Evolutionary conservation across 2,329 filamentous ascomycete species (phyloP).

Genomic region (Dryadomyces quercivorus): DNA sequence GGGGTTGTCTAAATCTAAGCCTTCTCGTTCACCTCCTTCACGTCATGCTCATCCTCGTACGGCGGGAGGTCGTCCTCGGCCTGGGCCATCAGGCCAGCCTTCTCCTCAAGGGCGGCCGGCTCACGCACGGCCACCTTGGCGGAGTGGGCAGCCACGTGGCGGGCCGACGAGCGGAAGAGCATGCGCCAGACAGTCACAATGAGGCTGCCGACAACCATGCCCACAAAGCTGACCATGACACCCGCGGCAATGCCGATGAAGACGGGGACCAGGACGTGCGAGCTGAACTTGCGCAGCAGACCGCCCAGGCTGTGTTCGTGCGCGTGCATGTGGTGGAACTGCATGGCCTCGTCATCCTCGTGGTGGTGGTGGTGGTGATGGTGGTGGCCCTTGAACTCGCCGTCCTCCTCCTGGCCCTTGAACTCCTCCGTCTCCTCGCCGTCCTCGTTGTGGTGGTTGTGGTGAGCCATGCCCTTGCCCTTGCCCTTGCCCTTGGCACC

Average conservation of each 20-base stretch:
- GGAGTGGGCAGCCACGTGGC: slow-evolving; percentile 15
- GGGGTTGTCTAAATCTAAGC: not conserved
- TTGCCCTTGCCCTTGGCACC: slow-evolving; percentile 12
- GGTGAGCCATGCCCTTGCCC: not conserved
- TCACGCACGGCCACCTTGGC: slow-evolving; percentile 26
- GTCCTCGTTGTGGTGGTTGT: not conserved
- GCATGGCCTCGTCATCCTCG: slow-evolving; percentile 8
- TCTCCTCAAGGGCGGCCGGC: slow-evolving; percentile 30
- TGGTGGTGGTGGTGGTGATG: slow-evolving; percentile 11
- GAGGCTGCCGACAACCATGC: slow-evolving; percentile 52
- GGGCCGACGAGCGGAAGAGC: slow-evolving; percentile 26
- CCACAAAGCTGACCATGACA: slow-evolving; percentile 53
- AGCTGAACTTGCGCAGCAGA: slow-evolving; percentile 41
- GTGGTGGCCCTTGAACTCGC: not conserved
- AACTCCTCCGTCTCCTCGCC: not conserved
- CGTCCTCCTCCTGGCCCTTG: not conserved
- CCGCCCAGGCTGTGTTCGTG: slow-evolving; percentile 27
- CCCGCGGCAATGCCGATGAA: slow-evolving; percentile 58
- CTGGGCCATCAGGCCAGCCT: slow-evolving; percentile 34
- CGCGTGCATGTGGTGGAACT: slow-evolving; percentile 6
- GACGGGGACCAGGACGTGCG: slow-evolving; percentile 55
- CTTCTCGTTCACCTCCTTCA: not conserved
- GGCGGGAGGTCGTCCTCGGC: slow-evolving; percentile 7
- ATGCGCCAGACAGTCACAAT: slow-evolving; percentile 45
- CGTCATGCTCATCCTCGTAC: slow-evolving; percentile 16